A percentile compares a stretch with the other conserved stretches of the same genome.
Conservation (phyloP, 1,284 basidiomycete species). For the Ceratobasidium sp. region DNA sequence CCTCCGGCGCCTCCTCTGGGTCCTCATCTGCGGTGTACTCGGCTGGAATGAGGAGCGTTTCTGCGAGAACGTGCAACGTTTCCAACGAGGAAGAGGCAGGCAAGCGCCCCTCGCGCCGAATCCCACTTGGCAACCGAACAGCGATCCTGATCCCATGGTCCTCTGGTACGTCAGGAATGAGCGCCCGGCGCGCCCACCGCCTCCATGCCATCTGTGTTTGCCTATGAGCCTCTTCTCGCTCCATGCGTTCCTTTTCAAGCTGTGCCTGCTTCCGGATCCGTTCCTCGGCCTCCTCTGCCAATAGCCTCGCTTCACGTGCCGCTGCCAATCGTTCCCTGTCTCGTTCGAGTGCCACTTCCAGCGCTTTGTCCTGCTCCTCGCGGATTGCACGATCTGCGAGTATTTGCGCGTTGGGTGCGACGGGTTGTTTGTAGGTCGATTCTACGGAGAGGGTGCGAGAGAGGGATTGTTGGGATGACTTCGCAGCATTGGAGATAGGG, state of each 20-base stretch:
- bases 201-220: slow-evolving; percentile 31
- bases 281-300: slow-evolving; percentile 21
- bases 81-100: slow-evolving; percentile 17
- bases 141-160: slow-evolving; percentile 9
- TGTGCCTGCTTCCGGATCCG: slow-evolving; percentile 1
- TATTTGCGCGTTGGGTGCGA: not conserved
- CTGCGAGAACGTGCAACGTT: slow-evolving; percentile 24
- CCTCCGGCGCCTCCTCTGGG: slow-evolving; percentile 38
- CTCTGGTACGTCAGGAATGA: not conserved
- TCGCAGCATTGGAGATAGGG: not conserved
- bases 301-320: not conserved
- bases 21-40: not conserved
- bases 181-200: slow-evolving; percentile 41
- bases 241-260: slow-evolving; percentile 4
- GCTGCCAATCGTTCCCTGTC: slow-evolving; percentile 21
- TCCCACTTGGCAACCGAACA: slow-evolving; percentile 25
- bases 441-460: not conserved
- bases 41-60: slow-evolving; percentile 30
- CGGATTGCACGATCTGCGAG: slow-evolving; percentile 41
- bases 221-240: slow-evolving; percentile 18
- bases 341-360: slow-evolving; percentile 7
- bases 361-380: slow-evolving; percentile 36
- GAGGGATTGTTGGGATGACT: slow-evolving; percentile 4
- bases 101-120: slow-evolving; percentile 6
- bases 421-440: not conserved